These are phyloP conservation scores for Solanum aculeatissimum DNA, from an alignment of 305 asterid species.

Conservation along the genomic window DNA sequence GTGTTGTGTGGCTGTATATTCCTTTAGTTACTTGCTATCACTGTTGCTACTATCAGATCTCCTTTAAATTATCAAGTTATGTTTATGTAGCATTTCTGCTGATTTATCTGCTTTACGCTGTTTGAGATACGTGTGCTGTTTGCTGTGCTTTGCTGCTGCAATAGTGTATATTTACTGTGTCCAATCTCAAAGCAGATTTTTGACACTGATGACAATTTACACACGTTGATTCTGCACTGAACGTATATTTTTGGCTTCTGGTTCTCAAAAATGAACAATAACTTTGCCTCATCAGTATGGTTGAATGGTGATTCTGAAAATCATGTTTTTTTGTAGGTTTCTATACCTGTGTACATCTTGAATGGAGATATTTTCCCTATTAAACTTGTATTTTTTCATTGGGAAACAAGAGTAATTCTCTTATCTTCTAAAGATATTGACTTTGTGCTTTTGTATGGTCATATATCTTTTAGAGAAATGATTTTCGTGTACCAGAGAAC, in stretches of 20 bases:
- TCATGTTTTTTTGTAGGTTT: not conserved
- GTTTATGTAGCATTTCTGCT: not conserved
- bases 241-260: not conserved
- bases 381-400: not conserved
- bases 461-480: not conserved
- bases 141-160: not conserved
- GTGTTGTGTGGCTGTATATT: not conserved
- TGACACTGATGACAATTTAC: not conserved
- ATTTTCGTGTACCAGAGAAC: not conserved
- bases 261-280: not conserved
- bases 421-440: not conserved
- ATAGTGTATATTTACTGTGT: not conserved
- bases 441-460: not conserved
- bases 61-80: not conserved
- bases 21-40: not conserved
- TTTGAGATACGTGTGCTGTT: not conserved
- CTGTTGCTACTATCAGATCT: not conserved
- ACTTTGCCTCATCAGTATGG: not conserved
- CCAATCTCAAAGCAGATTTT: not conserved
- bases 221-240: not conserved
- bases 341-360: not conserved
- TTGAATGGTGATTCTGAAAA: not conserved
- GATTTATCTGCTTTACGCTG: not conserved
- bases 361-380: not conserved
- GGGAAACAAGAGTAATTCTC: not conserved